Conservation (phyloP, 2,329 filamentous ascomycete genomes). For the Geosmithia morbida region DNA sequence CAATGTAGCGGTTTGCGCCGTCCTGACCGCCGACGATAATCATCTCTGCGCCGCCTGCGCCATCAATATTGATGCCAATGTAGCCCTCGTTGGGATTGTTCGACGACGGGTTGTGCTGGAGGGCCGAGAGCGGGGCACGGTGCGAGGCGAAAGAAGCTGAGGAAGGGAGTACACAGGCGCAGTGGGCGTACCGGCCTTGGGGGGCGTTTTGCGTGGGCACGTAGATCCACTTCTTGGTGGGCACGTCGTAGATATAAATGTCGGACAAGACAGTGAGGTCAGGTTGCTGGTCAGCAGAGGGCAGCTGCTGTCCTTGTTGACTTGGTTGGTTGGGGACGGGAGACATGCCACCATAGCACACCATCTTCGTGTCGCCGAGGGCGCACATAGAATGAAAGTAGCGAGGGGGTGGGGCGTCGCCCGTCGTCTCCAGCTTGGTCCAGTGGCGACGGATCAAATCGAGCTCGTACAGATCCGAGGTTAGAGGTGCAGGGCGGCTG, state of each 20-base stretch:
- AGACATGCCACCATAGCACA: slow-evolving; percentile 98
- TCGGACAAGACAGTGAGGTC: slow-evolving; percentile 97
- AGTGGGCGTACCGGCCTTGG: slow-evolving; percentile 92
- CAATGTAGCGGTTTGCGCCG: slow-evolving; percentile 95
- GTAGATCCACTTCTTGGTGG: slow-evolving; percentile 70
- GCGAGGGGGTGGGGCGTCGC: slow-evolving; percentile 76
- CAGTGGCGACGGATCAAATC: slow-evolving; percentile 86
- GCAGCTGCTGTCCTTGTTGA: slow-evolving; percentile 26
- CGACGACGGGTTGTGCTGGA: slow-evolving; percentile 77
- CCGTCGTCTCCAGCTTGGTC: slow-evolving; percentile 73
- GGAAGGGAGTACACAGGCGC: slow-evolving; percentile 81
- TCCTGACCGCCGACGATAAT: slow-evolving; percentile 93
- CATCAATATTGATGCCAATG: slow-evolving; percentile 80
- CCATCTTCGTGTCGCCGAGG: slow-evolving; percentile 86
- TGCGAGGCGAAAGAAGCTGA: slow-evolving; percentile 76
- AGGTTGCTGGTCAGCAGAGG: slow-evolving; percentile 32
- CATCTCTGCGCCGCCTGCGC: slow-evolving; percentile 89
- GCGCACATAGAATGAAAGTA: slow-evolving; percentile 97
- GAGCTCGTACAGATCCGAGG: slow-evolving; percentile 83
- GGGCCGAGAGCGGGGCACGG: slow-evolving; percentile 68
- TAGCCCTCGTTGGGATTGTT: slow-evolving; percentile 76
- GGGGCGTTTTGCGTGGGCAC: slow-evolving; percentile 70
- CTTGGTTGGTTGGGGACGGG: slow-evolving; percentile 44
- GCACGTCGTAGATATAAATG: slow-evolving; percentile 87
- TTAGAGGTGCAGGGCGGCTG: slow-evolving; percentile 65